Base-by-base conservation (phyloP, 495 filamentous ascomycete genomes). In the Talaromyces stipitatus region DNA sequence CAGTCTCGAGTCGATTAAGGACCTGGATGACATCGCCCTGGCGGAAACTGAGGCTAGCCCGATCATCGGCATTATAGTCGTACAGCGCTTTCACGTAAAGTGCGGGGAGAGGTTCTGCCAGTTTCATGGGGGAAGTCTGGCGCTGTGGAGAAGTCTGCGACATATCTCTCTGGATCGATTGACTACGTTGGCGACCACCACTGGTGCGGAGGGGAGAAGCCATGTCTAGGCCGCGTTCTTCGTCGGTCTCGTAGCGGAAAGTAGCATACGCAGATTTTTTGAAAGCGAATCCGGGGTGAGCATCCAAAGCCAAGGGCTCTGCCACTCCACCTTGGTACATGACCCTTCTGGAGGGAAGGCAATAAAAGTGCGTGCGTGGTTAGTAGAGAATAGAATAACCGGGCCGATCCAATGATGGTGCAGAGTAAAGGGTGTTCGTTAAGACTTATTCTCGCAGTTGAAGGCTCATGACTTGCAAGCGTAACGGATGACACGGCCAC, bases 21-120 rank as follows among this genome's bases (percentile, higher is more conserved):
- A 98, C 94, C 74, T 97, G 91, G 58, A 98, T 97, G 57, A 96
- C 84, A 67, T 97, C 94, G 59, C 95, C 95, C 64, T 92, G 86
- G 58, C 85, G 89, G 69, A 98, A 97, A 73, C 92, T 97, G 63
- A 98, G 76, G 73, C 92, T 97, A 36, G 94, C 97, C 61, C 88
- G 85, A 73, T 98, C 94, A 70, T 97, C 92, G 58, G 95, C 90
- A 66, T 95, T 88, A 71, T 97, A 98, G 72, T 97, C 90, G 77
- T 97, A 98, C 57, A 97, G 82, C 16, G 94, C 94, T 61, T 92
- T 89, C 65, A 98, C 95, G 67, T 91, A 97, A 73, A 96, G 85
- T 60, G 85, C 84, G 60, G 90, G 83, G 20, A 84, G 81, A 33
- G 88, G 85, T 61, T 88, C 82, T 10, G 77, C 65, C 60, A 73